Base-by-base conservation (phyloP, 2,329 filamentous ascomycete species). In the Alternaria sp. region DNA sequence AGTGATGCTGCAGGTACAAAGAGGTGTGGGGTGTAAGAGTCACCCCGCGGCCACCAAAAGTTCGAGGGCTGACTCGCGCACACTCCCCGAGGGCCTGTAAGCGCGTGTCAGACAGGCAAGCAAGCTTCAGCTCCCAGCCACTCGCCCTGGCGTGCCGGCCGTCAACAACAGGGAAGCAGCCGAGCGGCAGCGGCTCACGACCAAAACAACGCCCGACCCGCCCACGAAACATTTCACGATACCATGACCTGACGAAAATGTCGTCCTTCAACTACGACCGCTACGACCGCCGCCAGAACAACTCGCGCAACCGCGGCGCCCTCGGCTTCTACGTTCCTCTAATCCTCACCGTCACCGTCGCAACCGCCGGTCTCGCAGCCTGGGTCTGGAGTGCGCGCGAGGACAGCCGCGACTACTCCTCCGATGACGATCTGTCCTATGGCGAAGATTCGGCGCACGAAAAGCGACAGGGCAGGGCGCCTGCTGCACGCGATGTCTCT, bases 361-460 rank as follows among this genome's bases (percentile, higher is more conserved):
- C 95, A 64, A 93, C 94, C 21, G 90, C 92, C 59, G 93, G 94
- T 32, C 83, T 97, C 51, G 94, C 90, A 56, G 93, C 93, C 61
- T 98, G 95, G 95, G 89, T 94, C 64, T 97, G 93, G 93, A 96
- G 91, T 79, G 93, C 97, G 82, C 90, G 93, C 74, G 88, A 86
- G 74, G 90, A 92, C 69, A 87, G 90, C 62, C 90, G 93, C 57
- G 90, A 93, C 26, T 87, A 89, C 57, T 86, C 88, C 61, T 86
- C 89, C 66, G 84, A 86, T 66, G 71, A 73, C 43, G 71, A 74
- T 56, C 76, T 80, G 47, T 77, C 75, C 69, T 80, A 80, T 72
- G 84, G 84, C 59, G 84, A 84, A 58, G 77, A 79, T 45, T 67
- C 68, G 40, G 50, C 64, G 11, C 57, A 64, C 12, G 68, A 70